These are phyloP conservation scores for Xylariaceae sp. DNA, from an alignment of 2,329 filamentous ascomycete genomes.

Conservation along the genomic window DNA sequence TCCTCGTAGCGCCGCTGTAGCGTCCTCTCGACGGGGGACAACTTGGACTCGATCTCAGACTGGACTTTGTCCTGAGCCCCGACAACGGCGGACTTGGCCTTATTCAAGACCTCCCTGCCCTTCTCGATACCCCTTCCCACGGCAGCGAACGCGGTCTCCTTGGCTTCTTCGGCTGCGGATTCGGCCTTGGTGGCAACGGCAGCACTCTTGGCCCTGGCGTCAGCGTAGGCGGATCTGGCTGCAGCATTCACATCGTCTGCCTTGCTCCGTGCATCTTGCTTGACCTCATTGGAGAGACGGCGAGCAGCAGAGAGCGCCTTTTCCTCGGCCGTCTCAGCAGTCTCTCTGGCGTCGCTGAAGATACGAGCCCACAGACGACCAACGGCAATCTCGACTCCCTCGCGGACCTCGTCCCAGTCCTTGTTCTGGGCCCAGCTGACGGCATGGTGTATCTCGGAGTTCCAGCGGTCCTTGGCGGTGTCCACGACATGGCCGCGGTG, in stretches of 20 bases:
- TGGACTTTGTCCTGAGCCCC: conserved; percentile 38
- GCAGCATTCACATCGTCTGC: conserved; percentile 27
- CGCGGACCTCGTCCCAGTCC: conserved; percentile 63
- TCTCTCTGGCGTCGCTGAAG: conserved; percentile 34
- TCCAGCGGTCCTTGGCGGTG: conserved; percentile 74
- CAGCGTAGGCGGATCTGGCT: conserved; percentile 30
- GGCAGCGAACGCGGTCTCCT: conserved; percentile 37
- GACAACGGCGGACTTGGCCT: conserved; percentile 36
- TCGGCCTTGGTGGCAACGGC: conserved; percentile 29
- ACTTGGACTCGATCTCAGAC: conserved; percentile 32
- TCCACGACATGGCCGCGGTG: conserved; percentile 59
- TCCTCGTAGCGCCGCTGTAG: conserved; percentile 52
- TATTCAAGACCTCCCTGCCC: conserved; percentile 39
- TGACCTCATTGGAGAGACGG: conserved; percentile 33
- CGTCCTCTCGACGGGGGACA: conserved; percentile 52
- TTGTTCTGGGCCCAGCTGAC: conserved; percentile 65
- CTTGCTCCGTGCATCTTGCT: conserved; percentile 37
- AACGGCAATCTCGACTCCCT: conserved; percentile 52
- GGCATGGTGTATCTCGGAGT: conserved; percentile 66
- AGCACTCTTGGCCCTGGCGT: conserved; percentile 30
- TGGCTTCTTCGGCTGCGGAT: conserved; percentile 30
- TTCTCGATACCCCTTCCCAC: conserved; percentile 42
- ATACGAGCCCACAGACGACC: conserved; percentile 44
- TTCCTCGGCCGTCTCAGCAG: conserved; percentile 21
- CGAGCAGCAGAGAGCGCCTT: conserved; percentile 24